Base-by-base conservation (phyloP, 805 yeast species). In the Kodamaea fukazawae region DNA sequence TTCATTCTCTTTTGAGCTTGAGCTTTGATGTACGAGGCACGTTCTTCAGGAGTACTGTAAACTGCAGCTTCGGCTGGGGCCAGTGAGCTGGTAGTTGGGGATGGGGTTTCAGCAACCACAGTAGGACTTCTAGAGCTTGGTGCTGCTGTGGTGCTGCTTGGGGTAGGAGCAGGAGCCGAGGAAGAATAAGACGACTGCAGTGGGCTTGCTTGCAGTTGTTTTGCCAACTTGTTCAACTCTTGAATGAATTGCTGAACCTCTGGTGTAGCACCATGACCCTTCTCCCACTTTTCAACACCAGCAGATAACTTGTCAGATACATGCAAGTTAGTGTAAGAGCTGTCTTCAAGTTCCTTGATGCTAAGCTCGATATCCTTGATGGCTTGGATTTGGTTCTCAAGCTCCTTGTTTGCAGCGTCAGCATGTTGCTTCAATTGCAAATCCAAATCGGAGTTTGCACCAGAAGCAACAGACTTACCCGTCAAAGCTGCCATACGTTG, bases 401-500 rank as follows among this genome's bases (percentile, higher is more conserved):
- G 69, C 39, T 81, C 86, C 14, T 60, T 60, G 28, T 70, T 71
- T n/a, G 82, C 74, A 16, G 60, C 64, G 14, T 73, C 68, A 15
- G 74, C 61, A 36, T 78, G 83, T 43, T 70, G 73, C 36, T 71
- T 73, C 46, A 83, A 70, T 42, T 68, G 65, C 5, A 65, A 58
- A 44, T 82, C 87, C 36, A 78, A 74, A 38, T 71, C 75, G 29
- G 79, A 78, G 50, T 75, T 71, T 3, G 65, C 67, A 16, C 70
- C 72, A 8, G 54, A 35, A 3, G 72, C 63, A 2, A 71, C 65
- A 6, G 76, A 68, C 53, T 81, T 83, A 4, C 96, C 96, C 0
- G 97, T 90, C 53, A 91, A 74, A 3, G 91, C 87, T 20, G 96
- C 95, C 95, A 91, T 89, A 50, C 96, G 76, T 36, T 90, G 86